Base-by-base conservation (phyloP, 1,284 basidiomycete species). In the Boletellus dicymbophilus region DNA sequence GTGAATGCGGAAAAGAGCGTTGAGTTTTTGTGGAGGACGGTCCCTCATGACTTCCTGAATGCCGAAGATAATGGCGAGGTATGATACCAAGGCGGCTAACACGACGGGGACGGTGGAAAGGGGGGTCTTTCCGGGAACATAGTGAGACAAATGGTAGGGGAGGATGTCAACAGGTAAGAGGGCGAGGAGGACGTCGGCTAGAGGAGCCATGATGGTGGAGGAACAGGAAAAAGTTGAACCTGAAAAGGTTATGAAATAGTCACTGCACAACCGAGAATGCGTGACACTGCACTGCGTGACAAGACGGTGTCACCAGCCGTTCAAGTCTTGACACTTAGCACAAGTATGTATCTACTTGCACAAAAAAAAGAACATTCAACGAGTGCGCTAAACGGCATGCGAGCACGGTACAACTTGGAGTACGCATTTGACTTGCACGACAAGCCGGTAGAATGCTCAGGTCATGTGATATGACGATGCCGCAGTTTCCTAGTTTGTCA, bases 1-100 rank as follows among this genome's bases (percentile, higher is more conserved):
- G 76, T 99, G 96, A 44, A 90, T 68, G 76, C 95, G 90, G 76
- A 99, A 99, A 56, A 95, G 81, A 44, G 80, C 72, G 63, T 89
- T 94, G 65, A 97, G 85, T 75, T 90, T 91, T 66, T 81, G 79
- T 36, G 88, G 81, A 61, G 78, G 76, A 58, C 79, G 81, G 68
- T 81, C 78, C 71, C 83, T 90, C 95, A 98, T 98, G 62, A 92
- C 71, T 60, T 84, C 84, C 63, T 88, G 87, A 38, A 91, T 82
- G 55, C 90, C 84, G 66, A 98, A 98, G 70, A 99, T 88, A 75
- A 90, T 75, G 67, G 82, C 84, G 58, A 99, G 84, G 78, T 99
- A 99, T 50, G 81, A 80, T 28, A 72, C 78, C 55, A 98, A 80
- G 20, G 88, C 76, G 18, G 80, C 72, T 41, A 82, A 70, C 53